Percentiles rank a stretch among this genome's conserved stretches.
phyloP scores from a whole-genome alignment of 257 asterid genomes.

The Solanum piurae region DNA sequence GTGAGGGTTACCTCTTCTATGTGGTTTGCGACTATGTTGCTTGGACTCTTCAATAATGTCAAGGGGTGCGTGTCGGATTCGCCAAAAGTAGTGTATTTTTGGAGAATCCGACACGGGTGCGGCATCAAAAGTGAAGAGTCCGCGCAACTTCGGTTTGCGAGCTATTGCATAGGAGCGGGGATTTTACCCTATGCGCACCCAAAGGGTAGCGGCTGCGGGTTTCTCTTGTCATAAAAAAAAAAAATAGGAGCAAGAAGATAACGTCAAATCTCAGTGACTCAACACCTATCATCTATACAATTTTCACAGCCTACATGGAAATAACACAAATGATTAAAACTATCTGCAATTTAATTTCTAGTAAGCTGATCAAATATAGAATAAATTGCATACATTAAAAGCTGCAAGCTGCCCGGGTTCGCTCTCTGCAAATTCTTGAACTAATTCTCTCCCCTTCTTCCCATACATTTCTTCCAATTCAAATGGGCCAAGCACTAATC shows the following conservation, averaged over 20 bases:
- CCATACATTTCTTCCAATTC: constrained; percentile 43
- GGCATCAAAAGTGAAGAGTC: no score
- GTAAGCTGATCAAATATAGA: background rate
- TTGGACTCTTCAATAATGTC: no score
- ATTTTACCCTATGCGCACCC: no score
- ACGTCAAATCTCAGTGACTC: background rate
- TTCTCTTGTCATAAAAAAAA: no score
- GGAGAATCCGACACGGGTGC: no score
- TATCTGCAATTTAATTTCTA: background rate
- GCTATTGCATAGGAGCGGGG: no score
- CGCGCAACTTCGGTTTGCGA: no score
- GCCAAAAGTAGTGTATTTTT: no score
- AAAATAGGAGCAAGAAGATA: background rate
- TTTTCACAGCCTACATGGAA: background rate
- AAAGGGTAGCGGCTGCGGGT: no score
- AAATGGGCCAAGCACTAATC: background rate
- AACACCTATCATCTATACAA: background rate
- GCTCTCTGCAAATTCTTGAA: constrained; percentile 53
- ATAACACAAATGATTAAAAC: background rate
- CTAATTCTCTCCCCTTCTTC: constrained; percentile 62
- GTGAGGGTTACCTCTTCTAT: no score
- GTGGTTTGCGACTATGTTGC: no score
- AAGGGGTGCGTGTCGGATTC: no score
- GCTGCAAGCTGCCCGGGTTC: constrained; percentile 70
- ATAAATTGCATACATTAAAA: constrained; percentile 40